Base-by-base conservation (phyloP, 1,139 yeast species). In the Blastobotrys petasosporus region DNA sequence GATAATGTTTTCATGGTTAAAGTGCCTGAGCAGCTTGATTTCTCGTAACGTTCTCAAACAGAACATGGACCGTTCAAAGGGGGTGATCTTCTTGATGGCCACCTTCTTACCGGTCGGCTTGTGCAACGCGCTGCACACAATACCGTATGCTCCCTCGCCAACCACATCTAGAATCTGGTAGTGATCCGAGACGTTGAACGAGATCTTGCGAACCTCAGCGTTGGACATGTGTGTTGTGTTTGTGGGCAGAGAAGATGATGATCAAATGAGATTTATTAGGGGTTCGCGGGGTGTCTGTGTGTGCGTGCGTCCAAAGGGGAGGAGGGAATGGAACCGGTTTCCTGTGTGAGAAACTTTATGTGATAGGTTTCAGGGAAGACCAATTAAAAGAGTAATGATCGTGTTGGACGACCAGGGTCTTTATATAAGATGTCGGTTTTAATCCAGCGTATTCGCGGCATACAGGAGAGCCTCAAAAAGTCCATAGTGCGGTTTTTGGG, bases 131-230 rank as follows among this genome's bases (percentile, higher is more conserved):
- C 94, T 82, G 61, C 97, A 90, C 16, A 92, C 98, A 12, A 92
- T 79, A 3, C 98, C 98, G 60, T 92, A 92, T 1, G 98, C 98
- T n/a, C 98, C 98, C 64, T 90, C 97, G 5, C 98, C 98, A 11
- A 87, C 85, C 13, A 90, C 79, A 57, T 85, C 94, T 37, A 81
- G 71, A 42, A 90, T 80, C 63, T 86, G 87, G 64, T 90, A 90
- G 59, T 85, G 87, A 49, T 85, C 86, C 37, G 94, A 82, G 23
- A 92, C 94, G 60, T 88, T 87, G 70, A 90, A 90, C 15, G 90
- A 76, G 45, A 85, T 77, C 51, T 78, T 77, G 47, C 84, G 58
- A 23, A 61, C 57, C 39, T 44, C 50, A n/a, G 47, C 34, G 11
- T 41, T n/a, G 13, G 40, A 34, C 45, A 38, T 45, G 11, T 29